Percentiles rank a stretch among this genome's conserved stretches.
Conservation (phyloP, 345 rosid genomes). For the Ceriops decandra region DNA sequence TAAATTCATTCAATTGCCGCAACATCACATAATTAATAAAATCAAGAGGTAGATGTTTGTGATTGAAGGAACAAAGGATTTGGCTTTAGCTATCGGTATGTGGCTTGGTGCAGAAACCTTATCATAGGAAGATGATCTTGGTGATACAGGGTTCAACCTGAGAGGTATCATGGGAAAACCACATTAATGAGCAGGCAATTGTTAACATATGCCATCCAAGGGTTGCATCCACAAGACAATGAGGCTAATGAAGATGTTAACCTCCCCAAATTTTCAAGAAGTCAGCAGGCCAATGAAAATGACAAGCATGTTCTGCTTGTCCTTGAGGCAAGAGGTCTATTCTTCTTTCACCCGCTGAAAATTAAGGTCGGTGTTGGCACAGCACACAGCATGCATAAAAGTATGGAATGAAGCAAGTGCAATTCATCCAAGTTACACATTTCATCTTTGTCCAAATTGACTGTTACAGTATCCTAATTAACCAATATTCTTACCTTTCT, state of each 20-base stretch:
- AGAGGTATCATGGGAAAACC: too few relatives aligned
- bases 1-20: too few relatives aligned
- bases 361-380: not conserved
- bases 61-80: not conserved
- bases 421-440: not conserved
- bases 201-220: too few relatives aligned
- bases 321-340: not conserved
- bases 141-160: not conserved
- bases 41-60: not conserved
- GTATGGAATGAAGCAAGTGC: not conserved
- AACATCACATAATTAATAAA: not conserved
- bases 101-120: not conserved
- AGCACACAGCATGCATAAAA: not conserved
- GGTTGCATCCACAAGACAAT: too few relatives aligned
- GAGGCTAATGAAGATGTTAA: not conserved
- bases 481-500: constrained; percentile 42
- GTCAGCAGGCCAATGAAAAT: not conserved
- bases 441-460: not conserved
- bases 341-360: not conserved
- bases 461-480: not conserved
- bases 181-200: too few relatives aligned
- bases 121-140: not conserved
- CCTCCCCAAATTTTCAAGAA: not conserved
- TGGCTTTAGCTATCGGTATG: not conserved
- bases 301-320: not conserved